A percentile compares a stretch with the other conserved stretches of the same genome.
These are phyloP conservation scores for Penicillium longicatenatum DNA, from an alignment of 495 filamentous ascomycete species.

Conservation along the genomic window DNA sequence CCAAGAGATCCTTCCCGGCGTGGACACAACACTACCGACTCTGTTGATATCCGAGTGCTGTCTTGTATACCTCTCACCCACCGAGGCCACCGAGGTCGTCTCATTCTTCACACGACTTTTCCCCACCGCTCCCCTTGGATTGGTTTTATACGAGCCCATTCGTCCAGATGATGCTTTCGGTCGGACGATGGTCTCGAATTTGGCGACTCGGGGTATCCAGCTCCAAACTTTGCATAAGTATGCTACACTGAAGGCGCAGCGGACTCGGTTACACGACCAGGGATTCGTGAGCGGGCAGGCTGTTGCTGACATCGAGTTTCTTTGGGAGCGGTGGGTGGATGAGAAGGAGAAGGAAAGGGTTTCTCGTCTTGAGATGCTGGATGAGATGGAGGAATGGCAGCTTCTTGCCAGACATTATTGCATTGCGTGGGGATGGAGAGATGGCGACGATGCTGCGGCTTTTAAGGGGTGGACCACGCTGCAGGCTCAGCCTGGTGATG, in stretches of 20 bases:
- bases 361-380: slow-evolving; percentile 77
- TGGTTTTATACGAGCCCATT: slow-evolving; percentile 90
- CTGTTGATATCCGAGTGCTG: slow-evolving; percentile 92
- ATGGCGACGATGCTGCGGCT: slow-evolving; percentile 32
- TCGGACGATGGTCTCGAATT: slow-evolving; percentile 85
- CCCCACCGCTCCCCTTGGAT: slow-evolving; percentile 47
- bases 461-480: slow-evolving; percentile 46
- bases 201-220: slow-evolving; percentile 78
- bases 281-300: slow-evolving; percentile 59
- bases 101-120: slow-evolving; percentile 63
- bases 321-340: slow-evolving; percentile 75
- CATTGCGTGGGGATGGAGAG: slow-evolving; percentile 80
- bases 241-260: slow-evolving; percentile 64
- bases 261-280: slow-evolving; percentile 58
- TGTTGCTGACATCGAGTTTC: slow-evolving; percentile 68
- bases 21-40: slow-evolving; percentile 67
- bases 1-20: slow-evolving; percentile 28
- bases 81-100: slow-evolving; percentile 64
- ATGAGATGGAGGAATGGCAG: slow-evolving; percentile 95
- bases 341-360: slow-evolving; percentile 79
- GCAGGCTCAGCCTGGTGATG: slow-evolving; percentile 26
- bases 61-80: slow-evolving; percentile 76
- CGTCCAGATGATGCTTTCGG: slow-evolving; percentile 83
- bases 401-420: slow-evolving; percentile 88
- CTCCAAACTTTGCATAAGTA: slow-evolving; percentile 81